phyloP scores from a whole-genome alignment of 2,329 filamentous ascomycete species.

The Diaporthe citri region DNA sequence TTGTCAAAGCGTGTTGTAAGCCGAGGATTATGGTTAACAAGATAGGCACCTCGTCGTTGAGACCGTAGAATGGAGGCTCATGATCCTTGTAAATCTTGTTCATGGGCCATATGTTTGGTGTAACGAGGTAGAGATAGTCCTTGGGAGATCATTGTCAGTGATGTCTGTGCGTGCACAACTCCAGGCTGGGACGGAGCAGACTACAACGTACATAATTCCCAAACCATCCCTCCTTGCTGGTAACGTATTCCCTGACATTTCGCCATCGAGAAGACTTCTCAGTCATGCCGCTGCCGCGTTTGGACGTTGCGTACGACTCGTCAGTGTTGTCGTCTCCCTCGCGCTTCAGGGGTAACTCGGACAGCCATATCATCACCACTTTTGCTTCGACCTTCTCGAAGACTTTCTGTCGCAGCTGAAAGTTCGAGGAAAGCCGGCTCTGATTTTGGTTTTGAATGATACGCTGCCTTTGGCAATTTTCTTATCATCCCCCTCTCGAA shows the following conservation, averaged over 20 bases:
- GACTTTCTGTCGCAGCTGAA: not conserved
- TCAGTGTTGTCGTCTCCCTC: constrained; percentile 13
- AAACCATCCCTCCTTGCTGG: constrained; percentile 53
- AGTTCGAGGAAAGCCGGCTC: not conserved
- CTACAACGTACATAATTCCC: constrained; percentile 52
- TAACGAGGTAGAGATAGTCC: constrained; percentile 54
- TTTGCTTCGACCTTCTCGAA: not conserved
- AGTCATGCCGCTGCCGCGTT: not conserved
- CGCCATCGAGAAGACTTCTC: constrained; percentile 20
- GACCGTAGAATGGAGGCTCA: constrained; percentile 76
- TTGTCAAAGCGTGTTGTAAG: constrained; percentile 77
- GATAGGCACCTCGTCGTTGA: constrained; percentile 77
- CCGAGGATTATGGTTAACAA: constrained; percentile 75
- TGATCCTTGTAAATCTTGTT: constrained; percentile 63
- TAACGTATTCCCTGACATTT: constrained; percentile 44
- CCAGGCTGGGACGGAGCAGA: not conserved
- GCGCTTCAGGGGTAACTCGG: constrained; percentile 15
- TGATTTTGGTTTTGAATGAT: not conserved
- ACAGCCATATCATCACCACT: not conserved
- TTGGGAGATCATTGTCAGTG: constrained; percentile 40
- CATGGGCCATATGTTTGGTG: constrained; percentile 69
- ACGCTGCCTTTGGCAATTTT: constrained; percentile 18
- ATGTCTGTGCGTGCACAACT: not conserved
- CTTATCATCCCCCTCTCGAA: constrained; percentile 11
- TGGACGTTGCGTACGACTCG: constrained; percentile 19